Evolutionary conservation across 2,329 filamentous ascomycete genomes (phyloP).

Genomic region (Ceratocystis harringtonii): DNA sequence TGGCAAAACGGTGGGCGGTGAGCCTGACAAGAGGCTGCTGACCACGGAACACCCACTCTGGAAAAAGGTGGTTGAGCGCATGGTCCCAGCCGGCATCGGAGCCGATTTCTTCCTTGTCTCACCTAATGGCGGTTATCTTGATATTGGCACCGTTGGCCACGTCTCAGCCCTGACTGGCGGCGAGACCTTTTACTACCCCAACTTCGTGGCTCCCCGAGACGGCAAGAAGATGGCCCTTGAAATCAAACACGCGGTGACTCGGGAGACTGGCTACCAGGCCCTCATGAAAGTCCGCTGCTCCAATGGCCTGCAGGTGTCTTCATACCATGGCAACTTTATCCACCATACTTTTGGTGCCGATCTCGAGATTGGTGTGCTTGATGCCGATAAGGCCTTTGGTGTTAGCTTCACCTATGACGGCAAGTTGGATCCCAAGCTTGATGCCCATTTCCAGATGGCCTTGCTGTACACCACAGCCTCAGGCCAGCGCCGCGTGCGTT

Average conservation of each 20-base stretch:
- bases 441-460: conserved; percentile 94
- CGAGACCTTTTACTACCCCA: conserved; percentile 92
- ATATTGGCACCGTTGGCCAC: conserved; percentile 83
- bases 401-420: conserved; percentile 92
- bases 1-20: conserved; percentile 68
- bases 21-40: conserved; percentile 83
- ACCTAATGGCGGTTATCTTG: conserved; percentile 77
- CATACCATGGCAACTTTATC: conserved; percentile 93
- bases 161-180: conserved; percentile 80
- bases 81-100: conserved; percentile 75
- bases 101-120: conserved; percentile 91
- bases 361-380: conserved; percentile 81
- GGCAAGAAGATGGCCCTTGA: conserved; percentile 70
- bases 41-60: conserved; percentile 79
- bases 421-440: conserved; percentile 89
- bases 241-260: conserved; percentile 68
- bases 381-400: conserved; percentile 83
- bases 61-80: conserved; percentile 72
- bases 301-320: conserved; percentile 80
- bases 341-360: conserved; percentile 93
- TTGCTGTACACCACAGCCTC: conserved; percentile 84
- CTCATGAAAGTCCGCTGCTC: conserved; percentile 98
- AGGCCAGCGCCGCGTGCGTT: conserved; percentile 79
- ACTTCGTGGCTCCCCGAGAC: conserved; percentile 81
- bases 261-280: conserved; percentile 89